A percentile compares a stretch with the other conserved stretches of the same genome.
Evolutionary conservation across 23 red algal genomes (phyloP).

Genomic region (Gracilaria caudata): DNA sequence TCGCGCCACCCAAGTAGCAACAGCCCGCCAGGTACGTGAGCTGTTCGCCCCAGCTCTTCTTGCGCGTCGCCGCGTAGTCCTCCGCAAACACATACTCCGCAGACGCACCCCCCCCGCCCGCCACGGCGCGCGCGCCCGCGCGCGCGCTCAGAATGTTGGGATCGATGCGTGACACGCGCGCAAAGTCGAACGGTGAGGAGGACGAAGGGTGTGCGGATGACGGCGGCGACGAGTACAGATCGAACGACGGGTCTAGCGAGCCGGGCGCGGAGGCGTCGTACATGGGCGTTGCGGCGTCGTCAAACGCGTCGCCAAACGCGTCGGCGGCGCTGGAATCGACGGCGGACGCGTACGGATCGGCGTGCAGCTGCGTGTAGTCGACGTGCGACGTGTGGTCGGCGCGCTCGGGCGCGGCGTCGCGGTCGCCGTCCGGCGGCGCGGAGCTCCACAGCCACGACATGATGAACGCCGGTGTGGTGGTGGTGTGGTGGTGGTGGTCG

Average conservation of each 20-base stretch:
- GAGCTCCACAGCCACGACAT: slow-evolving; percentile 32
- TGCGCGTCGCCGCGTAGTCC: slow-evolving; percentile 71
- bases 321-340: not conserved
- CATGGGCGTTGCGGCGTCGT: not conserved
- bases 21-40: slow-evolving; percentile 89
- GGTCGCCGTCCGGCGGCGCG: slow-evolving; percentile 19
- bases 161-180: slow-evolving; percentile 32
- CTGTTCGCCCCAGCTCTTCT: slow-evolving; percentile 93
- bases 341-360: not conserved
- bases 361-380: slow-evolving; percentile 4
- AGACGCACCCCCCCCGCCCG: not conserved
- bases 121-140: not conserved
- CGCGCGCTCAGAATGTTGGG: slow-evolving; percentile 31
- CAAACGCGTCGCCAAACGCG: slow-evolving; percentile 8
- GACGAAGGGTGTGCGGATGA: not conserved
- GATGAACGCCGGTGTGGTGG: not conserved
- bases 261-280: not conserved
- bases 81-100: slow-evolving; percentile 86
- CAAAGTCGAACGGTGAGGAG: slow-evolving; percentile 23
- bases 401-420: not conserved
- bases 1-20: slow-evolving; percentile 67
- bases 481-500: not conserved
- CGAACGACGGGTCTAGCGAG: not conserved
- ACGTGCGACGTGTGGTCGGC: not conserved
- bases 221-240: not conserved